A percentile compares a stretch with the other conserved stretches of the same genome.
Conservation (phyloP, 2,329 filamentous ascomycete species). For the Cladorrhinum sp. region DNA sequence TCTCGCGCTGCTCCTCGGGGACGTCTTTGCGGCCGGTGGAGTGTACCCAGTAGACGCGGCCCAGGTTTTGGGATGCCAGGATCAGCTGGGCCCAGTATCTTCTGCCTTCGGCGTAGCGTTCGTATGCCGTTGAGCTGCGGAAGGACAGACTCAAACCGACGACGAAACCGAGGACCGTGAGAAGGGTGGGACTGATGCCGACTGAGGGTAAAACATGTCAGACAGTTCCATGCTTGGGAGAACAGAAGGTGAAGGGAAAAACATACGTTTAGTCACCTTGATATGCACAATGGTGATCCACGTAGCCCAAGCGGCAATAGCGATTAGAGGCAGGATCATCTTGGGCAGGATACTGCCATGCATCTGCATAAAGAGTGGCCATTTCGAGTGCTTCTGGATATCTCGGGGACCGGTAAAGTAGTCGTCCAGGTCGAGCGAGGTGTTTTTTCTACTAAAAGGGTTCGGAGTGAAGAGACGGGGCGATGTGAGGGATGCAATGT, state of each 20-base stretch:
- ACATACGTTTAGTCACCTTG: slow-evolving; percentile 28
- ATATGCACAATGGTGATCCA: slow-evolving; percentile 55
- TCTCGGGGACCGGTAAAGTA: slow-evolving; percentile 62
- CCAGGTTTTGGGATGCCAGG: slow-evolving; percentile 64
- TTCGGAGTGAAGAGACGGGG: slow-evolving; percentile 30
- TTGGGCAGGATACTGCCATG: slow-evolving; percentile 72
- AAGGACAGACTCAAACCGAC: slow-evolving; percentile 76
- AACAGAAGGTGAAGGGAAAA: slow-evolving; percentile 4
- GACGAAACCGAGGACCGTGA: slow-evolving; percentile 82
- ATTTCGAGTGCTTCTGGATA: slow-evolving; percentile 72
- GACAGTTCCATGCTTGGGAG: neutral
- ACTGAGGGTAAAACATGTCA: slow-evolving; percentile 22
- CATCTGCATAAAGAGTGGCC: slow-evolving; percentile 72
- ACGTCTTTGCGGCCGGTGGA: slow-evolving; percentile 44
- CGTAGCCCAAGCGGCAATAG: slow-evolving; percentile 65
- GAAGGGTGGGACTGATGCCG: slow-evolving; percentile 65
- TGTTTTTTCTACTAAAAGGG: slow-evolving; percentile 33
- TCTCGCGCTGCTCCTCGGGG: slow-evolving; percentile 45
- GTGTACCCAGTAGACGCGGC: slow-evolving; percentile 81
- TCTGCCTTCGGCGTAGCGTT: slow-evolving; percentile 57
- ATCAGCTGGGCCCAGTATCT: slow-evolving; percentile 58
- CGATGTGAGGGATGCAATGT: slow-evolving; percentile 29
- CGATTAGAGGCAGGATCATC: slow-evolving; percentile 67
- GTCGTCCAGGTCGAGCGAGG: slow-evolving; percentile 41
- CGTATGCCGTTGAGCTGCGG: slow-evolving; percentile 75